phyloP scores from a whole-genome alignment of 768 basidiomycete species.

The Phlebiopsis gigantea region DNA sequence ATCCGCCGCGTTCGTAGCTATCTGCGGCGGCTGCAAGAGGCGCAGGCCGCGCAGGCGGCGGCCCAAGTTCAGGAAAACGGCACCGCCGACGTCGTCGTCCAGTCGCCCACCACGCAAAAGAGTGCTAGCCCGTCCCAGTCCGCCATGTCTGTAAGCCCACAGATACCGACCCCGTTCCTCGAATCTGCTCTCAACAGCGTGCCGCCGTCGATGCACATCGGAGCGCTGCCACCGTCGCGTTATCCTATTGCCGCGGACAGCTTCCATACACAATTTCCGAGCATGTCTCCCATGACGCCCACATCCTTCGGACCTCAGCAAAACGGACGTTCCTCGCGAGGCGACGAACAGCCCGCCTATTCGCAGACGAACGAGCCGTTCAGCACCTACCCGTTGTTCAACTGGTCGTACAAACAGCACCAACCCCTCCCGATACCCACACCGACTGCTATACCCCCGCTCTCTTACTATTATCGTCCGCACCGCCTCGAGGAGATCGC shows the following conservation, averaged over 20 bases:
- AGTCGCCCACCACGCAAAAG: slow-evolving; percentile 35
- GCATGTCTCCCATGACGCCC: slow-evolving; percentile 27
- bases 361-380: slow-evolving; percentile 44
- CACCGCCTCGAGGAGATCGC: slow-evolving; percentile 79
- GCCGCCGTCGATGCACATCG: slow-evolving; percentile 31
- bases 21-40: slow-evolving; percentile 75
- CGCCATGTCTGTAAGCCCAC: slow-evolving; percentile 32
- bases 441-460: slow-evolving; percentile 45
- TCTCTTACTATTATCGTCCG: slow-evolving; percentile 69
- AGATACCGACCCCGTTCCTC: slow-evolving; percentile 36
- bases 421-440: slow-evolving; percentile 40
- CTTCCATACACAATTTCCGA: slow-evolving; percentile 51
- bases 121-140: slow-evolving; percentile 41
- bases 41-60: slow-evolving; percentile 50
- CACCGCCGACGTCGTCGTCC: slow-evolving; percentile 23
- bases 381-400: slow-evolving; percentile 60
- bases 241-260: slow-evolving; percentile 70
- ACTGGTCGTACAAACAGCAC: slow-evolving; percentile 69
- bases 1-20: slow-evolving; percentile 41
- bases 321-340: slow-evolving; percentile 24
- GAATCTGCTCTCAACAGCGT: slow-evolving; percentile 40
- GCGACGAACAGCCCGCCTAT: slow-evolving; percentile 40
- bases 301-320: slow-evolving; percentile 37
- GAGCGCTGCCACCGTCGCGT: slow-evolving; percentile 56
- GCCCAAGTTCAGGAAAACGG: slow-evolving; percentile 35